Conservation (phyloP, 768 basidiomycete species). For the Lentinus brumalis region DNA sequence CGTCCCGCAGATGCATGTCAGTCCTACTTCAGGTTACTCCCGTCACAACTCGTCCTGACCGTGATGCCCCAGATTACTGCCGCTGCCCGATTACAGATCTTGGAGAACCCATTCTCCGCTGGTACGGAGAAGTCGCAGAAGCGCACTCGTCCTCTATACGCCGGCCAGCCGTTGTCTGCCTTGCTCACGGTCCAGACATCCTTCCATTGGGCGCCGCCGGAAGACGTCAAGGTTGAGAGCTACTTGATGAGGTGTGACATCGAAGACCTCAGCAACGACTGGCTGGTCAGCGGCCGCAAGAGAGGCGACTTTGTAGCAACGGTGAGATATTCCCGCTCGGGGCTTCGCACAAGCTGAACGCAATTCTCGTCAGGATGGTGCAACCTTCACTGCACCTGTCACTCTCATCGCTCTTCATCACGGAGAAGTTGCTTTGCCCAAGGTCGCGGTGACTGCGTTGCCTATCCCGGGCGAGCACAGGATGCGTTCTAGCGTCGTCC, state of each 20-base stretch:
- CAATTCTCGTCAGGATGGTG: slow-evolving; percentile 53
- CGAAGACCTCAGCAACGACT: slow-evolving; percentile 78
- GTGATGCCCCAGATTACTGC: slow-evolving; percentile 60
- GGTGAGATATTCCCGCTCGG: slow-evolving; percentile 44
- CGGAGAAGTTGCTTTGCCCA: slow-evolving; percentile 78
- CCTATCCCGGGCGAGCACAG: slow-evolving; percentile 52
- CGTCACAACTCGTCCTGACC: neutral
- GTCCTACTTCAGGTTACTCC: slow-evolving; percentile 24
- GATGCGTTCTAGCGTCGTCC: slow-evolving; percentile 61
- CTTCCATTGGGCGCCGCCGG: slow-evolving; percentile 70
- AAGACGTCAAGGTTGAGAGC: slow-evolving; percentile 39
- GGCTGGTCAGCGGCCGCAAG: slow-evolving; percentile 89
- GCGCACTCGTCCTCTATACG: slow-evolving; percentile 54
- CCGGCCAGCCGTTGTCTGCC: slow-evolving; percentile 84
- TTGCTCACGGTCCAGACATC: slow-evolving; percentile 68
- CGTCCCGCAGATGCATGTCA: slow-evolving; percentile 76
- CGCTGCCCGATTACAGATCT: slow-evolving; percentile 52
- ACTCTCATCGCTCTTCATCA: slow-evolving; percentile 88
- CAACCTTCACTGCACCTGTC: slow-evolving; percentile 58
- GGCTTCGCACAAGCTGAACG: neutral
- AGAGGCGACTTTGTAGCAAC: slow-evolving; percentile 78
- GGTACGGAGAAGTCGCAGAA: slow-evolving; percentile 26
- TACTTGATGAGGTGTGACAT: slow-evolving; percentile 79
- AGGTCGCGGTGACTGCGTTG: slow-evolving; percentile 63
- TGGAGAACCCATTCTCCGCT: slow-evolving; percentile 46